Base-by-base conservation (phyloP, 139 green algal species). In the Tetratostichococcus sp. region DNA sequence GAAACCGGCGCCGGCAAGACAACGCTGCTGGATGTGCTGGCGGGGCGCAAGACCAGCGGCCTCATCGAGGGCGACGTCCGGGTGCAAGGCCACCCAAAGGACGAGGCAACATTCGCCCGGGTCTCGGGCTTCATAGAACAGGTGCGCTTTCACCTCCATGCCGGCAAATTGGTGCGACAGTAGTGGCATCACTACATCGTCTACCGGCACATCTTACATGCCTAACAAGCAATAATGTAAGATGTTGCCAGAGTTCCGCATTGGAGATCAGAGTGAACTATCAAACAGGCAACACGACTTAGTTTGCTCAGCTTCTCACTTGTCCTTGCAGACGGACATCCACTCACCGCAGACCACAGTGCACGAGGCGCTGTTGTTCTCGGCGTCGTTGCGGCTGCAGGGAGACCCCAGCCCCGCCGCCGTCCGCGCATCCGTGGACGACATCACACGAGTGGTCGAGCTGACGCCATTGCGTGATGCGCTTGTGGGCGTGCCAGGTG, bases 11-110 rank as follows among this genome's bases (percentile, higher is more conserved):
- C 85, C 1, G 86, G 86, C 73, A 89, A 89, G 39, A 50, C 39
- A 6, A 50, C 39, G 39, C 39, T 50, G 39, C 39, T 50, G 39
- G 84, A 91, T 35, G 82, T 86, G 57, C 73, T 91, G n/a, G 84
- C 86, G 22, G 75, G 80, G n/a, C 77, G 86, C 69, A 91, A 91
- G 84, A 91, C 82, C 1, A 79, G 65, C 35, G 85, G 85, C 30
- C 16, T 65, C 21, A 81, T 83, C 26, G 77, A 73, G 16, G 88
- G 88, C 31, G 86, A 93, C 42, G 77, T 93, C 57, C 73, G 73
- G 39, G 79, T 93, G n/a, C 86, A 86, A 35, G 88, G 88, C 0
- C 73, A 80, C 75, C 80, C 83, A 33, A 82, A 80, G 69, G 39
- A 85, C 33, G 58, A 76, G 32, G 30, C 39, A 30, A 87, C 76